phyloP scores from a whole-genome alignment of 139 green algal species.

The Pleodorina starrii region DNA sequence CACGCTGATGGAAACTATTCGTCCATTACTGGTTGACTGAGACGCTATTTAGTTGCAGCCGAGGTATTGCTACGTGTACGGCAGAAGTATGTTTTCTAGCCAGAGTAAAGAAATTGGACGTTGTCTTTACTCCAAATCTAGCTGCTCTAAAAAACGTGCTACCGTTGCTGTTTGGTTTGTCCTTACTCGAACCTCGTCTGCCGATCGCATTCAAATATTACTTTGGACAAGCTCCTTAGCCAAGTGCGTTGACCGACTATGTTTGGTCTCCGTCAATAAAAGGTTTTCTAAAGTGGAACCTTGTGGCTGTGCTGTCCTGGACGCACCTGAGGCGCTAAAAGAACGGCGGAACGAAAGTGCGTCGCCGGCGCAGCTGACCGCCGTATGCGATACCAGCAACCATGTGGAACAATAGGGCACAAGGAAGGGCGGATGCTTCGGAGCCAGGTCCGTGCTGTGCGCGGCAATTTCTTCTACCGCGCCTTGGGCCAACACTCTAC shows the following conservation, averaged over 20 bases:
- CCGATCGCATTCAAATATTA: slow-evolving; percentile 6
- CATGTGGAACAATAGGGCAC: slow-evolving; percentile 32
- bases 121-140: neutral
- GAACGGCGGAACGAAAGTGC: neutral
- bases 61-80: neutral
- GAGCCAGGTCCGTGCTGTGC: slow-evolving; percentile 1
- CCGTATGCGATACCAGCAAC: slow-evolving; percentile 7
- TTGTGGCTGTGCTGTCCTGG: neutral
- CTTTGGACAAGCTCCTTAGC: neutral
- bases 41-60: no score
- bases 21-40: no score
- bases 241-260: slow-evolving; percentile 3
- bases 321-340: neutral
- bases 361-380: neutral
- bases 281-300: neutral
- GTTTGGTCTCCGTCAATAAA: neutral
- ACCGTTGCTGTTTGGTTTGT: neutral
- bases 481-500: neutral
- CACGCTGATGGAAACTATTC: no score
- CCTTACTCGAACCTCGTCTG: neutral
- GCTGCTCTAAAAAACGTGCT: neutral
- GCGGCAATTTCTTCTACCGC: neutral
- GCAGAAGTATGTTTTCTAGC: neutral
- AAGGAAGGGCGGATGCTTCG: neutral
- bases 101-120: no score